Evolutionary conservation across 108 stramenopile genomes (phyloP).

Genomic region (Fragilariopsis cylindrus): DNA sequence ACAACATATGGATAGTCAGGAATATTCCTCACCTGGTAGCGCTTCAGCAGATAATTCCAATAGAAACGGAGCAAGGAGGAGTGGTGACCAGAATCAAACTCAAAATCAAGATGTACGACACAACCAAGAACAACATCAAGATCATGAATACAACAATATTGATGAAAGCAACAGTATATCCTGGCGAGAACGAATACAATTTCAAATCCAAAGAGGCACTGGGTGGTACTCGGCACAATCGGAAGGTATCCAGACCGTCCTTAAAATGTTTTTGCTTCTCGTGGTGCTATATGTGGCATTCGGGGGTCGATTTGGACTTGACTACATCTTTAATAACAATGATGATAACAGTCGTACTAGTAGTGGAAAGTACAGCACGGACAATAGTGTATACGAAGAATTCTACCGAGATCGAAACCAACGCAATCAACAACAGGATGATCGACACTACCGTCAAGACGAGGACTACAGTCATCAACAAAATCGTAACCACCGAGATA

Average conservation of each 20-base stretch:
- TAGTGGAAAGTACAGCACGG: not conserved
- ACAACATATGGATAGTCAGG: constrained; percentile 17
- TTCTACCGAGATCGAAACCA: not conserved
- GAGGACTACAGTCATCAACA: not conserved
- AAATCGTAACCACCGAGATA: not conserved
- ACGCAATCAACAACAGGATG: not conserved
- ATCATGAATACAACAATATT: not conserved
- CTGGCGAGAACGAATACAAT: constrained; percentile 43
- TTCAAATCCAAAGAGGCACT: constrained; percentile 25
- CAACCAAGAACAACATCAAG: constrained; percentile 13
- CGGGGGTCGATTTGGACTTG: constrained; percentile 81
- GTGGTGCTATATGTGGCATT: constrained; percentile 68
- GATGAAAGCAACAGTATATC: constrained; percentile 25
- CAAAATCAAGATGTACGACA: not conserved
- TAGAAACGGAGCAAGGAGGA: not conserved
- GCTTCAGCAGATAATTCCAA: not conserved
- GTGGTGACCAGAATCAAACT: constrained; percentile 2
- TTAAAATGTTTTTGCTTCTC: constrained; percentile 54
- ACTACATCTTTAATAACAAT: constrained; percentile 17
- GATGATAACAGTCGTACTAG: constrained; percentile 3
- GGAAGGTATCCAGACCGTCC: constrained; percentile 53
- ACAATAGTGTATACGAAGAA: not conserved
- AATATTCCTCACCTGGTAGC: not conserved
- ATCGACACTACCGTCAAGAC: not conserved
- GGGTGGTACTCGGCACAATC: constrained; percentile 60